Evolutionary conservation across 2,329 filamentous ascomycete genomes (phyloP).

Genomic region (Podosphaera aphanis): DNA sequence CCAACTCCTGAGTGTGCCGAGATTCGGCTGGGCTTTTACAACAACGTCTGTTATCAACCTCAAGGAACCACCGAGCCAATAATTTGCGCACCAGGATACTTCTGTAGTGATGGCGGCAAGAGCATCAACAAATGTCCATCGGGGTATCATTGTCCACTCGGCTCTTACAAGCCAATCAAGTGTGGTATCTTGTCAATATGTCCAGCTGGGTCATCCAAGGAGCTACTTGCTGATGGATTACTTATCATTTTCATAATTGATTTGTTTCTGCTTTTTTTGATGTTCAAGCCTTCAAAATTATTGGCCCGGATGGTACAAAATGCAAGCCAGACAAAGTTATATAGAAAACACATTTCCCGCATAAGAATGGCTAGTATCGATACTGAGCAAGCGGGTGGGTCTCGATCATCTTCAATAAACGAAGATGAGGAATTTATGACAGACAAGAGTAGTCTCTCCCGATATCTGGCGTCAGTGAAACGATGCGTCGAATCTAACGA

Average conservation of each 20-base stretch:
- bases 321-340: conserved; percentile 13
- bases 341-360: conserved; percentile 5
- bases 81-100: conserved; percentile 2
- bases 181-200: conserved; percentile 25
- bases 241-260: not conserved
- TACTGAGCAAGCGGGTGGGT: not conserved
- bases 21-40: conserved; percentile 2
- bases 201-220: conserved; percentile 20
- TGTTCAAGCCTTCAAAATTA: conserved; percentile 22
- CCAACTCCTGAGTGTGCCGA: conserved; percentile 7
- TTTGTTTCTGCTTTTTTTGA: conserved; percentile 19
- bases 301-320: not conserved
- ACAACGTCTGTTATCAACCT: not conserved
- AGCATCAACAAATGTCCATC: conserved; percentile 21
- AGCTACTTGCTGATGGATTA: conserved; percentile 16
- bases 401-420: not conserved
- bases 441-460: conserved; percentile 18
- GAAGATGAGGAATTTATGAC: conserved; percentile 11
- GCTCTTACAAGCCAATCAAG: conserved; percentile 23
- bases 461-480: conserved; percentile 29
- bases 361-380: not conserved
- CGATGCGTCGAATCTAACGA: conserved; percentile 25
- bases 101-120: conserved; percentile 22
- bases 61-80: conserved; percentile 4
- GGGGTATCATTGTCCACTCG: conserved; percentile 28